Evolutionary conservation across 208 protist species (phyloP), one percentile per base, ranked within the genome.

Genomic region (Trypanosoma lewisi): DNA sequence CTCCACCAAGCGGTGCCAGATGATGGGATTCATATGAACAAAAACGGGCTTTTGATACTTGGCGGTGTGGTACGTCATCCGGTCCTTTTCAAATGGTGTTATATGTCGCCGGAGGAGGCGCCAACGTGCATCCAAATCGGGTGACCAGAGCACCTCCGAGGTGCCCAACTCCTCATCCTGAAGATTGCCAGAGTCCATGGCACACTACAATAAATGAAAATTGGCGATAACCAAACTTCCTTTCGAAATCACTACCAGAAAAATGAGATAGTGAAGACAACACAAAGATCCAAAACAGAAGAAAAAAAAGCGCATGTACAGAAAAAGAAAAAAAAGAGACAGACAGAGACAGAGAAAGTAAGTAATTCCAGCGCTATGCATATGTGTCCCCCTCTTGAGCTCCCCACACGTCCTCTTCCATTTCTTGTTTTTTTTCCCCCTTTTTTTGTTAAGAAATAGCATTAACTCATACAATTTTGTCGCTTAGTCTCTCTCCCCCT

Each of bases 1-100:
- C 23, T 72, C 58, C 17, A 72, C 56, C 7, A 72, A 19, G 1
- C 56, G 56, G 5, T 42, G 47, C 67, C 67, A 72, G 4, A 50
- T 57, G 28, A 49, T 28, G 25, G 67, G 50, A 19, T 58, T 72
- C 58, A 72, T 64, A 28, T 34, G 51, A 25, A 72, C 67, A 54
- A 57, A 72, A 12, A 65, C 58, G 21, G 67, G 67, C 9, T 59
- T 72, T 30, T 64, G 67, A 31, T 65, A 65, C 31, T 65, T 72
- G 21, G 39, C 28, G 0, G 67, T 53, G 31, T 54, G 39, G 44
- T 72, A 65, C 57, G 58, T 50, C n/a, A 28, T 16, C 11, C 58
- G 58, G 42, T 72, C 67, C 17, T 31, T 49, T 33, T 72, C 67
- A 60, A 59, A 60, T 2, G 67, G 57, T n/a, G 57, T 53, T 31